Conservation (phyloP, 495 filamentous ascomycete species). For the Margaritispora aquatica region DNA sequence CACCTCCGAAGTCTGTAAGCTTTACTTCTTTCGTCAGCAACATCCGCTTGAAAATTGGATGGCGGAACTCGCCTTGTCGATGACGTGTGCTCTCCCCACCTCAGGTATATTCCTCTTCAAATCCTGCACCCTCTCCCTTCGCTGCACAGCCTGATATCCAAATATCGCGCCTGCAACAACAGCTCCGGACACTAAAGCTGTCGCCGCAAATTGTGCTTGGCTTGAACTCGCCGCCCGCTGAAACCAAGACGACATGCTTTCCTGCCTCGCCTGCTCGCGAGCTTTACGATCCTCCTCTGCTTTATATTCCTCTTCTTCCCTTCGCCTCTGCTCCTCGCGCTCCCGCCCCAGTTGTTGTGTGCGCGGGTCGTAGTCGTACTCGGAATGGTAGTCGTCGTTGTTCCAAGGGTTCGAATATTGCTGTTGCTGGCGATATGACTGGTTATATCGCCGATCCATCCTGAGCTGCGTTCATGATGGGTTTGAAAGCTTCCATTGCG, state of each 20-base stretch:
- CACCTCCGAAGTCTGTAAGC: slow-evolving; percentile 70
- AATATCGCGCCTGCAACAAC: slow-evolving; percentile 67
- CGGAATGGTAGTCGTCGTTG: neutral
- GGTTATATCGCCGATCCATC: slow-evolving; percentile 20
- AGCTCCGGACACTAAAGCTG: slow-evolving; percentile 68
- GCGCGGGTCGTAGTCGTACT: slow-evolving; percentile 1
- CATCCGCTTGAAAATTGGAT: neutral
- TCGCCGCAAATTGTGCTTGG: slow-evolving; percentile 61
- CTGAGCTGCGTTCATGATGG: slow-evolving; percentile 4
- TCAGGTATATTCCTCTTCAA: slow-evolving; percentile 69
- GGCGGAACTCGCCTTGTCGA: slow-evolving; percentile 11
- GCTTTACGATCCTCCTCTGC: slow-evolving; percentile 8
- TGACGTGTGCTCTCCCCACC: slow-evolving; percentile 1
- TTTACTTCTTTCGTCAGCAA: slow-evolving; percentile 36
- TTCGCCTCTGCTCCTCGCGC: neutral
- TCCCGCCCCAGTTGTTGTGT: neutral
- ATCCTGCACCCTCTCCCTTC: slow-evolving; percentile 54
- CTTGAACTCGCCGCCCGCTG: slow-evolving; percentile 37
- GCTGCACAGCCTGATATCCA: slow-evolving; percentile 60
- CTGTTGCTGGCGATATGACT: neutral
- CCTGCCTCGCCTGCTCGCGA: slow-evolving; percentile 6
- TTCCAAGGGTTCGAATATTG: neutral
- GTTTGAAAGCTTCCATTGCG: neutral
- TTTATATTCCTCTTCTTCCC: neutral
- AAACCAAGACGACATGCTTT: slow-evolving; percentile 52